These are phyloP conservation scores for Exophiala dermatitidis DNA, from an alignment of 2,329 filamentous ascomycete species.

Conservation along the genomic window DNA sequence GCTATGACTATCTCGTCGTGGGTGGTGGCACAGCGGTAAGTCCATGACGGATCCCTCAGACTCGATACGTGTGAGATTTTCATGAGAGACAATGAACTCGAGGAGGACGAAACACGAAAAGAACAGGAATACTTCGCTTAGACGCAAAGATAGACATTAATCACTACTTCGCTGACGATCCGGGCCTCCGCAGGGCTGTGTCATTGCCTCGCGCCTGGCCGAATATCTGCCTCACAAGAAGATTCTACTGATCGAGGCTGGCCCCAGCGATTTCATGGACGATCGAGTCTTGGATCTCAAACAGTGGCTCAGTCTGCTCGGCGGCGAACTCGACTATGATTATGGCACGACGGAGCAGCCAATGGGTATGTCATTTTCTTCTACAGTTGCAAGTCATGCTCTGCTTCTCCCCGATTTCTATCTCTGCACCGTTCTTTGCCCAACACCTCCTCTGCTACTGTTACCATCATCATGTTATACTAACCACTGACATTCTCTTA, in stretches of 20 bases:
- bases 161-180: not conserved
- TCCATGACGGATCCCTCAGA: not conserved
- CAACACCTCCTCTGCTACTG: too few relatives aligned
- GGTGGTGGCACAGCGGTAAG: constrained; percentile 66
- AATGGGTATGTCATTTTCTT: constrained; percentile 46
- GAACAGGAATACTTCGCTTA: not conserved
- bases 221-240: constrained; percentile 77
- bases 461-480: not conserved
- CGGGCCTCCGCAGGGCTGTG: constrained; percentile 52
- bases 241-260: constrained; percentile 77
- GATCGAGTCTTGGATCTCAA: constrained; percentile 79
- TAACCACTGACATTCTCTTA: not conserved
- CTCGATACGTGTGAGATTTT: not conserved
- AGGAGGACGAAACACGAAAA: not conserved
- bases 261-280: constrained; percentile 82
- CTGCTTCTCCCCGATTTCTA: too few relatives aligned
- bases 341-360: constrained; percentile 86
- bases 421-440: too few relatives aligned
- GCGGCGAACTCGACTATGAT: constrained; percentile 84
- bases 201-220: constrained; percentile 70
- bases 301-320: constrained; percentile 77
- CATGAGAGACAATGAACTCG: not conserved
- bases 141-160: too few relatives aligned
- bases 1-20: constrained; percentile 78
- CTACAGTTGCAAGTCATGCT: too few relatives aligned